Evolutionary conservation across 768 basidiomycete species (phyloP).

Genomic region (Exidia glandulosa): DNA sequence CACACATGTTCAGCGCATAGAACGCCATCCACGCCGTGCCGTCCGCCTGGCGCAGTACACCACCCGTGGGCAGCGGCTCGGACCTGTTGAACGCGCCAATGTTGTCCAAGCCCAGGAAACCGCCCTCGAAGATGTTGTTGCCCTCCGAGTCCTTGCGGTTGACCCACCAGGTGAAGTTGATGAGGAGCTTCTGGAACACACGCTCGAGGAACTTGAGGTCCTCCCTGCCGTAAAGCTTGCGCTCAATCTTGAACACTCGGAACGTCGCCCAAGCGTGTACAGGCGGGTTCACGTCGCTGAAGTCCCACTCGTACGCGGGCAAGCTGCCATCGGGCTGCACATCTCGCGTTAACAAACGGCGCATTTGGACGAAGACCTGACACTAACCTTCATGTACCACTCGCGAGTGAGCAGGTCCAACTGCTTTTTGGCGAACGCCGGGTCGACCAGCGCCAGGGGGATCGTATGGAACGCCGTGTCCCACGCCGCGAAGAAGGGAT

Average conservation of each 20-base stretch:
- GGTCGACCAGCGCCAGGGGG: conserved; percentile 91
- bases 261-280: conserved; percentile 99
- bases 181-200: conserved; percentile 92
- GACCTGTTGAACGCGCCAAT: conserved; percentile 98
- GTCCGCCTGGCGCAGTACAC: conserved; percentile 88
- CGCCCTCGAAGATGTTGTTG: conserved; percentile 95
- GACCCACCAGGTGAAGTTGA: conserved; percentile 99
- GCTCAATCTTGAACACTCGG: conserved; percentile 97
- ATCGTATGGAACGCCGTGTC: conserved; percentile 99
- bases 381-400: conserved; percentile 58
- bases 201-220: conserved; percentile 90
- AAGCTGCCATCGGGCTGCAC: conserved; percentile 99
- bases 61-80: conserved; percentile 92
- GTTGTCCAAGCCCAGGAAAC: conserved; percentile 95
- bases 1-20: conserved; percentile 91
- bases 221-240: conserved; percentile 85
- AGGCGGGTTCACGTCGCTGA: conserved; percentile 95
- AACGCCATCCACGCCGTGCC: conserved; percentile 99
- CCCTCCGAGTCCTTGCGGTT: conserved; percentile 95
- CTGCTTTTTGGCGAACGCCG: conserved; percentile 94
- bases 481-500: conserved; percentile 98
- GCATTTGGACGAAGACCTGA: background rate
- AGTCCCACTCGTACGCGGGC: conserved; percentile 99
- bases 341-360: background rate
- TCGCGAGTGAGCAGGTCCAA: conserved; percentile 91